These are phyloP conservation scores for Mortierella alpina DNA, from an alignment of 192 early-diverging fungal species.

Conservation along the genomic window DNA sequence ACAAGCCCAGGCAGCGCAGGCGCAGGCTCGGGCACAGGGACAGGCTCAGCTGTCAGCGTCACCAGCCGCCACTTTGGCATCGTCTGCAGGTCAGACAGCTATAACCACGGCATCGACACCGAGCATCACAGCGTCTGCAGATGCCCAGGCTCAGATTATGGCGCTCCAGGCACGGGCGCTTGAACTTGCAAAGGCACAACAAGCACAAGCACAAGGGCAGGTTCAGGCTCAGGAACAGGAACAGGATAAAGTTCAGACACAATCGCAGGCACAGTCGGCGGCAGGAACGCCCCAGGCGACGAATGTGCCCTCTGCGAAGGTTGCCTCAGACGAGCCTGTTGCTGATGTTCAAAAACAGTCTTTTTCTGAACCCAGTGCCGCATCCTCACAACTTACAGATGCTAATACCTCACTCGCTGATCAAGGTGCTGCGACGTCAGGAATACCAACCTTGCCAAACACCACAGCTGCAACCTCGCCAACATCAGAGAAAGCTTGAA, in stretches of 20 bases:
- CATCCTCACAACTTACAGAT: constrained; percentile 2
- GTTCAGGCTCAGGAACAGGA: background rate
- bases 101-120: background rate
- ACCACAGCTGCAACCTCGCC: too few species aligned
- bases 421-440: background rate
- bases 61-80: background rate
- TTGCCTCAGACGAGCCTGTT: too few species aligned
- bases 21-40: constrained; percentile 14
- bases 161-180: constrained; percentile 22
- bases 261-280: background rate
- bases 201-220: constrained; percentile 8
- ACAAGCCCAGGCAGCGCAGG: constrained; percentile 36
- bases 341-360: background rate
- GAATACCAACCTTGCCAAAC: too few species aligned
- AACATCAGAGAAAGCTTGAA: too few species aligned
- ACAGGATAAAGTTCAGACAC: background rate
- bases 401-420: background rate
- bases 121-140: background rate
- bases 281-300: too few species aligned
- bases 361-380: background rate
- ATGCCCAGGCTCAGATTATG: constrained; percentile 16
- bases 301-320: too few species aligned
- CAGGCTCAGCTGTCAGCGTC: background rate
- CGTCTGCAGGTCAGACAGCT: background rate
- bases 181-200: constrained; percentile 14